These are phyloP conservation scores for Cruciata laevipes DNA, from an alignment of 257 asterid genomes.

Conservation along the genomic window DNA sequence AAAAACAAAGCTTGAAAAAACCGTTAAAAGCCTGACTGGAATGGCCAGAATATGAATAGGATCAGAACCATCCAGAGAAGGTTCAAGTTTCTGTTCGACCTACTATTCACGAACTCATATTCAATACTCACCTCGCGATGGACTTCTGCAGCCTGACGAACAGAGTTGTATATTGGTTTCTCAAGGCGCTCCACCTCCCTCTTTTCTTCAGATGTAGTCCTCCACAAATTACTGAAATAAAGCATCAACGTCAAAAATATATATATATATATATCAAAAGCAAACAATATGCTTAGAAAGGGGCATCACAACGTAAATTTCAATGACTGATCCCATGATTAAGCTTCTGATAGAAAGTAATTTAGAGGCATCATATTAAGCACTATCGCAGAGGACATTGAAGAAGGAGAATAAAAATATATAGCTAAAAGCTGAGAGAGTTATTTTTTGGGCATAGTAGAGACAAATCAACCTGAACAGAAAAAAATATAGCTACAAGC, in stretches of 20 bases:
- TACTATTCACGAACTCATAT: neutral
- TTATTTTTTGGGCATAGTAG: too few species aligned
- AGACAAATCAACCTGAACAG: too few species aligned
- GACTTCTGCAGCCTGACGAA: conserved; percentile 99
- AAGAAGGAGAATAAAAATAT: neutral
- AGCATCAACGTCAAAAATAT: neutral
- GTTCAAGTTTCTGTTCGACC: neutral
- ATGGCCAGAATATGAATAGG: too few species aligned
- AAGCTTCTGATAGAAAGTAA: neutral
- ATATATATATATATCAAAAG: neutral
- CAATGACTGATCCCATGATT: neutral
- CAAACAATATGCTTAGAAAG: too few species aligned
- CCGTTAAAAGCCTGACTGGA: too few species aligned
- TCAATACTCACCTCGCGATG: conserved; percentile 78
- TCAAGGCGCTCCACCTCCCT: conserved; percentile 89
- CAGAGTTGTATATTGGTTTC: conserved; percentile 74
- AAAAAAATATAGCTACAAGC: too few species aligned
- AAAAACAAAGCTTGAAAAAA: too few species aligned
- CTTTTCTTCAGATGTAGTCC: conserved; percentile 93
- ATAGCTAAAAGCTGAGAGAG: too few species aligned
- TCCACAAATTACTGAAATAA: conserved; percentile 77
- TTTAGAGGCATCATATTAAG: neutral
- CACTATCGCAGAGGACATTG: neutral
- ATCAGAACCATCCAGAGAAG: neutral
- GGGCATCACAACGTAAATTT: neutral